A percentile compares a stretch with the other conserved stretches of the same genome.
Conservation (phyloP, 2,329 filamentous ascomycete species). For the Pseudopithomyces maydicus region DNA sequence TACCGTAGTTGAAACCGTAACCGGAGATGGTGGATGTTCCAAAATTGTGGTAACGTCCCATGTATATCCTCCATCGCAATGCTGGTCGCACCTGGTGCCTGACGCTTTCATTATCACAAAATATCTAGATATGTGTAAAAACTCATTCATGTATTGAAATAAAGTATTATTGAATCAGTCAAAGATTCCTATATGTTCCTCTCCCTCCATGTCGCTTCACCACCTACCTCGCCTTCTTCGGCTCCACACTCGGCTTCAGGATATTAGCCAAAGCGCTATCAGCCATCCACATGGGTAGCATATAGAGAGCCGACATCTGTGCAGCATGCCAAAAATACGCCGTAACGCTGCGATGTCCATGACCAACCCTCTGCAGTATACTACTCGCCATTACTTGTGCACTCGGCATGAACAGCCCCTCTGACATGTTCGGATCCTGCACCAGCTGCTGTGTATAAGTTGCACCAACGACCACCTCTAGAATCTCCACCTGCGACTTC, state of each 20-base stretch:
- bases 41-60: too few species aligned
- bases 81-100: too few species aligned
- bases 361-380: constrained; percentile 8
- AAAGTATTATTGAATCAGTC: too few species aligned
- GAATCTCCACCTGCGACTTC: constrained; percentile 8
- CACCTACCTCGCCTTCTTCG: background rate
- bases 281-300: constrained; percentile 10
- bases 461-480: constrained; percentile 9
- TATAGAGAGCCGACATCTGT: background rate
- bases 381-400: constrained; percentile 9
- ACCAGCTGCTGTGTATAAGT: constrained; percentile 14
- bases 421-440: constrained; percentile 3
- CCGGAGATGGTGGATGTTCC: too few species aligned
- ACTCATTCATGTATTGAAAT: too few species aligned
- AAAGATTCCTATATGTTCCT: too few species aligned
- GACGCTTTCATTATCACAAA: too few species aligned
- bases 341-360: constrained; percentile 9
- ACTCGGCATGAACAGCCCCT: constrained; percentile 11
- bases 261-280: constrained; percentile 14
- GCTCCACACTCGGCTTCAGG: constrained; percentile 15
- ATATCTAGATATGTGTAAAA: too few species aligned
- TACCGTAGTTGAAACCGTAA: too few species aligned
- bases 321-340: constrained; percentile 13
- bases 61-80: too few species aligned
- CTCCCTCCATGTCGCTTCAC: background rate